Base-by-base conservation (phyloP, 192 early-diverging fungal species). In the Linnemannia schmuckeri region DNA sequence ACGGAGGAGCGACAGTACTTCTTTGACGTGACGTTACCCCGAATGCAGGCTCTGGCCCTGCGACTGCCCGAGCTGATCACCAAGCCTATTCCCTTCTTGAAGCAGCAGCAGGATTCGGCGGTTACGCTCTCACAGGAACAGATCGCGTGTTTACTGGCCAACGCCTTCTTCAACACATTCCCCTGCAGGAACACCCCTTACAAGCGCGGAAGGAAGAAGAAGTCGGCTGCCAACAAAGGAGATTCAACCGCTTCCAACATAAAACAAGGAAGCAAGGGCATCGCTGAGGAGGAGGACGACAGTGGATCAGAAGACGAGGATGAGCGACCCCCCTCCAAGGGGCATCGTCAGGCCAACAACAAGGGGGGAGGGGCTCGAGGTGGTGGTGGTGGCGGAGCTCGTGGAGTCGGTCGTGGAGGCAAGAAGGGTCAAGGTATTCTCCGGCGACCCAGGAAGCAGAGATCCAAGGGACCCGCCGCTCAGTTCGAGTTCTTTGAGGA, bases 81-180 rank as follows among this genome's bases (percentile, higher is more conserved):
- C 61, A 77, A 86, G 49, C 78, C 78, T 0, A 86, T 86, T 33
- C 84, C 84, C 5, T 86, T 81, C 61, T 61, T 86, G 47, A 86
- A 70, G 61, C 74, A 74, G 70, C 84, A 86, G 40, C 52, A 86
- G 24, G 84, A 86, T 57, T 80, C 84, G 44, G 84, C 84, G 1
- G 61, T 87, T 69, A 87, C 85, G 38, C 70, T 87, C 5, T 81
- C 79, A 6, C 85, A 87, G 76, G 85, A 87, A 68, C 85, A 87
- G 72, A 87, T 87, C 44, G 85, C 85, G 20, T 87, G 85, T 44
- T 47, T 87, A 17, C 74, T 75, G 38, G 79, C 85, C 74, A 87
- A 87, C 69, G 79, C 79, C 49, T 87, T 87, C 72, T 87, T 87
- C 44, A 87, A 87, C 54, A 87, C 85, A 0, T 78, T 87, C 30